A percentile compares a stretch with the other conserved stretches of the same genome.
These are phyloP conservation scores for Paramecium octaurelia DNA, from an alignment of 73 alveolate species.

Conservation along the genomic window DNA sequence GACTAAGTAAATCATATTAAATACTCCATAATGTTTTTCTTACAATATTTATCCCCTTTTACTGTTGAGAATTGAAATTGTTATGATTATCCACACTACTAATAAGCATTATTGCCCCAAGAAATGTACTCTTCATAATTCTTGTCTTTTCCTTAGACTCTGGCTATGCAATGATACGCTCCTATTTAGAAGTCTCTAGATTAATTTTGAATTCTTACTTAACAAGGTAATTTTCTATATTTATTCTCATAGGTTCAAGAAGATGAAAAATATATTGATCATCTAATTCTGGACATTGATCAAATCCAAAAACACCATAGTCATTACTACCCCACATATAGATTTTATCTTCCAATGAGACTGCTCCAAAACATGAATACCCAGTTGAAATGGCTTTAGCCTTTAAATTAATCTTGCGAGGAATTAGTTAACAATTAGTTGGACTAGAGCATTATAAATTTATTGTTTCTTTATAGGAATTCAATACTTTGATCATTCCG, in stretches of 20 bases:
- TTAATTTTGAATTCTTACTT: neutral
- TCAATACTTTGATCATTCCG: neutral
- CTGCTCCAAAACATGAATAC: neutral
- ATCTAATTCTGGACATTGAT: neutral
- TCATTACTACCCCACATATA: conserved; percentile 34
- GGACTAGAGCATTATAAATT: neutral
- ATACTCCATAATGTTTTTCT: neutral
- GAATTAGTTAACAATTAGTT: neutral
- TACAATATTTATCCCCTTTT: neutral
- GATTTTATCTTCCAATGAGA: neutral
- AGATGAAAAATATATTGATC: neutral
- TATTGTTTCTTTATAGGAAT: neutral
- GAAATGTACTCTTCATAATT: neutral
- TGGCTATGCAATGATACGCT: neutral
- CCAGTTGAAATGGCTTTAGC: neutral
- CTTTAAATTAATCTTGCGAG: neutral
- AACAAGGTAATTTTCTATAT: neutral
- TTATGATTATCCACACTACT: conserved; percentile 13
- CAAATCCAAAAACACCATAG: neutral
- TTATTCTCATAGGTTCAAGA: neutral
- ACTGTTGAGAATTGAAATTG: neutral
- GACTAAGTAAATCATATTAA: neutral
- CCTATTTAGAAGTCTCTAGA: neutral
- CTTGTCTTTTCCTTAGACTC: neutral
- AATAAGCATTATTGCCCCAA: neutral